These are phyloP conservation scores for Harringtonia lauricola DNA, from an alignment of 2,329 filamentous ascomycete genomes.

Conservation along the genomic window DNA sequence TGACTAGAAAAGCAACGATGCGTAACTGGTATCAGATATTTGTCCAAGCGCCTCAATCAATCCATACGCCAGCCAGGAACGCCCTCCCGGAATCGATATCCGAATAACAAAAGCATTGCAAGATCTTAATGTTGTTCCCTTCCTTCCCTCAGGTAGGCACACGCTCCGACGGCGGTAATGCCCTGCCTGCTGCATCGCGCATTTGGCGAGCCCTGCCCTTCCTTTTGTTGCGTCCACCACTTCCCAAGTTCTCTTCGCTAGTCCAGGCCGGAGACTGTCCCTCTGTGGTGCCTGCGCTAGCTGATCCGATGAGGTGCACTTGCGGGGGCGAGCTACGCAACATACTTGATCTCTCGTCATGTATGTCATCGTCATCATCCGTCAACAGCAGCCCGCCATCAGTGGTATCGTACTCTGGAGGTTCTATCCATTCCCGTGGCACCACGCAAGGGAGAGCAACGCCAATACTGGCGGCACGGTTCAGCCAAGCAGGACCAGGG, in stretches of 20 bases:
- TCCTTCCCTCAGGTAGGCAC: constrained; percentile 24
- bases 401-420: constrained; percentile 63
- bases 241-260: constrained; percentile 33
- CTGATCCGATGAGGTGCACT: constrained; percentile 11
- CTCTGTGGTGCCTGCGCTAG: constrained; percentile 14
- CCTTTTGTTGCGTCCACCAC: constrained; percentile 27
- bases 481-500: constrained; percentile 64
- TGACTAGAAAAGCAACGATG: too few relatives aligned
- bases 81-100: too few relatives aligned
- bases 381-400: constrained; percentile 54
- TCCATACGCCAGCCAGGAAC: too few relatives aligned
- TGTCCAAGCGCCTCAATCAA: too few relatives aligned
- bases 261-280: constrained; percentile 12
- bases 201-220: constrained; percentile 26
- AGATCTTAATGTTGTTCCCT: too few relatives aligned
- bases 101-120: too few relatives aligned
- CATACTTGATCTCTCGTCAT: constrained; percentile 4
- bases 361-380: constrained; percentile 41
- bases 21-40: too few relatives aligned
- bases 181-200: constrained; percentile 38
- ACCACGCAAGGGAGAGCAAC: constrained; percentile 73
- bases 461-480: constrained; percentile 74
- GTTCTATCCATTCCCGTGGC: constrained; percentile 69
- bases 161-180: constrained; percentile 40
- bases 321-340: constrained; percentile 25